These are phyloP conservation scores for Cystobasidiaceae sp. DNA, from an alignment of 1,284 basidiomycete species.

Conservation along the genomic window DNA sequence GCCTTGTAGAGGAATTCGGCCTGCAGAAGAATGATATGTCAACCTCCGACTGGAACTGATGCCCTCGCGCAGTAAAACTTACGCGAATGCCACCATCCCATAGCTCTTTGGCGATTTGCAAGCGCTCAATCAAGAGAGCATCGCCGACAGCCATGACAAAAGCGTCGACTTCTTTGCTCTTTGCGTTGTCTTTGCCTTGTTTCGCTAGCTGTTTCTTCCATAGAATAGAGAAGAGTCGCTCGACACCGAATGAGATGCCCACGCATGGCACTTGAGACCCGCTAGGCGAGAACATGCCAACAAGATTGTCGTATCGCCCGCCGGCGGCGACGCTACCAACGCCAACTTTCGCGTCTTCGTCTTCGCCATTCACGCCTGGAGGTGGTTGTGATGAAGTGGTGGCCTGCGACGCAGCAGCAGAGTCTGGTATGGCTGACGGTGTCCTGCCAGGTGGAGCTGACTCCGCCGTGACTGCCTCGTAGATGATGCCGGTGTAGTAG, in stretches of 20 bases:
- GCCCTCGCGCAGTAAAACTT: constrained; percentile 30
- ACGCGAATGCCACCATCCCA: constrained; percentile 87
- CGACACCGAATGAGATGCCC: constrained; percentile 87
- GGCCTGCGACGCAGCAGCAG: constrained; percentile 51
- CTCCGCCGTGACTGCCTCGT: constrained; percentile 88
- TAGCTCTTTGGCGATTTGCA: constrained; percentile 73
- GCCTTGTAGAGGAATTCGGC: constrained; percentile 89
- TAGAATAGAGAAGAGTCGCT: constrained; percentile 89
- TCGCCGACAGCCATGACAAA: constrained; percentile 92
- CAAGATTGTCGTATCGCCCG: constrained; percentile 95
- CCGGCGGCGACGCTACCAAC: constrained; percentile 97
- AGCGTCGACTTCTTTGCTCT: constrained; percentile 88
- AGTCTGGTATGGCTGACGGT: constrained; percentile 49
- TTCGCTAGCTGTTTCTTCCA: constrained; percentile 66
- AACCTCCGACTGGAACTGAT: neutral
- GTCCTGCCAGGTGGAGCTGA: constrained; percentile 79
- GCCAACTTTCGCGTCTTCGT: constrained; percentile 86
- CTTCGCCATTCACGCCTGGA: constrained; percentile 58
- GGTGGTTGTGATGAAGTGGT: constrained; percentile 45
- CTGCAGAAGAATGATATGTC: constrained; percentile 51
- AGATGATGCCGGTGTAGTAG: constrained; percentile 98
- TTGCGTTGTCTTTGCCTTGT: constrained; percentile 56
- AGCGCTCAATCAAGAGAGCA: constrained; percentile 78
- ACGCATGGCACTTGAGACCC: constrained; percentile 71
- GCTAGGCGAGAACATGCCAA: constrained; percentile 72